Conservation (phyloP, 2,329 filamentous ascomycete genomes). For the Pyrenophora graminea region DNA sequence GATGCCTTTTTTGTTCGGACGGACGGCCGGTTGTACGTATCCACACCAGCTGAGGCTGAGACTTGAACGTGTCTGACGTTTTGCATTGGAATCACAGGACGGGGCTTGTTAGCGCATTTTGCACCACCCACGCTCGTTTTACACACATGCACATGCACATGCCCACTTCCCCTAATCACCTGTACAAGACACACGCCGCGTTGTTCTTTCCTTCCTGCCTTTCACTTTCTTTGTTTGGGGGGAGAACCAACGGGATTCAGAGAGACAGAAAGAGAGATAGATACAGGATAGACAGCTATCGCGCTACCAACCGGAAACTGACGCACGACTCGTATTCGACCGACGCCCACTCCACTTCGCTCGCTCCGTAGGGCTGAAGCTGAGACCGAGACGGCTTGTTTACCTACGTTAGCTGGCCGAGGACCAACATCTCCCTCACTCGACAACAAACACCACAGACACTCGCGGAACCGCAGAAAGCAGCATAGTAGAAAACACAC, state of each 20-base stretch:
- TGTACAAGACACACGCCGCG: no score
- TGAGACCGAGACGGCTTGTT: no score
- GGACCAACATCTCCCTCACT: no score
- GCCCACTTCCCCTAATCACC: no score
- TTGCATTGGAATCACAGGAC: slow-evolving; percentile 1
- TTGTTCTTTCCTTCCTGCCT: no score
- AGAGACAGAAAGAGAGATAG: no score
- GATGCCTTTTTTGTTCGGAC: no score
- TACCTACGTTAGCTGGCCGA: no score
- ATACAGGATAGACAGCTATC: not conserved
- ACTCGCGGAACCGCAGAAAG: not conserved
- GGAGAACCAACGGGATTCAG: no score
- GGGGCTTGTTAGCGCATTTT: not conserved
- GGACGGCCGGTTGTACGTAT: slow-evolving; percentile 1
- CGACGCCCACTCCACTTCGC: not conserved
- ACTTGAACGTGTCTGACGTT: slow-evolving; percentile 9
- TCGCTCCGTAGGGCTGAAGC: no score
- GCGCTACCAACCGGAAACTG: not conserved
- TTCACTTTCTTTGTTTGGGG: not conserved
- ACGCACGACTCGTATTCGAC: no score
- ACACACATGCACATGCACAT: no score
- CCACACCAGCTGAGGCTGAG: slow-evolving; percentile 6
- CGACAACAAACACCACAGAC: slow-evolving; percentile 1
- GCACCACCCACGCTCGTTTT: not conserved
- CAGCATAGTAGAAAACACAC: not conserved